Evolutionary conservation across 2,329 filamentous ascomycete species (phyloP).

Genomic region (Endothia cerciana): DNA sequence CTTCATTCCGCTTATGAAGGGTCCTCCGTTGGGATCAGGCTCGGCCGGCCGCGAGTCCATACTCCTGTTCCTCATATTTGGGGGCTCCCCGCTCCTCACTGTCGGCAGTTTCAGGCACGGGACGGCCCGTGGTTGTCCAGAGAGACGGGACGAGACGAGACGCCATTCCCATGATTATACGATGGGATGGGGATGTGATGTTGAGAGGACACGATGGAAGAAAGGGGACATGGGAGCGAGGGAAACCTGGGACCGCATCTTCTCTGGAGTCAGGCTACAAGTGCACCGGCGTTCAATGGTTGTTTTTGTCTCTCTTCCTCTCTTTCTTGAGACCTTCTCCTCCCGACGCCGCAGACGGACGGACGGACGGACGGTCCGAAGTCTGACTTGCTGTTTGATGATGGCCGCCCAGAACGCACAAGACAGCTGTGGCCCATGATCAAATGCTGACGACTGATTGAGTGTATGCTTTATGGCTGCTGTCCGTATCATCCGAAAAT

Average conservation of each 20-base stretch:
- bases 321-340: background rate
- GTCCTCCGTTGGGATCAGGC: conserved; percentile 1
- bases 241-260: conserved; percentile 10
- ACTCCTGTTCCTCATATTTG: background rate
- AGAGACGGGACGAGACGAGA: background rate
- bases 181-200: conserved; percentile 10
- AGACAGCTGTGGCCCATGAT: background rate
- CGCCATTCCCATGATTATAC: conserved; percentile 12
- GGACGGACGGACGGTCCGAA: background rate
- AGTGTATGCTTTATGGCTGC: conserved; percentile 11
- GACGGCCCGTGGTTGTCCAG: background rate
- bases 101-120: background rate
- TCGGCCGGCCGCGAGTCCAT: conserved; percentile 15
- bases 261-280: conserved; percentile 21
- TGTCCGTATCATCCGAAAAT: background rate
- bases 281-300: conserved; percentile 19
- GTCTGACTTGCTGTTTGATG: conserved; percentile 1
- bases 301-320: conserved; percentile 7
- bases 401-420: background rate
- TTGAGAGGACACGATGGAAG: conserved; percentile 7
- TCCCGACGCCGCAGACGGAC: background rate
- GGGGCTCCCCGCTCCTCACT: conserved; percentile 3
- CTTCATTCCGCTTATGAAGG: conserved; percentile 17
- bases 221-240: background rate
- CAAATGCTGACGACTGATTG: conserved; percentile 5